A percentile compares a stretch with the other conserved stretches of the same genome.
These are phyloP conservation scores for Emergomyces pasteurianus DNA, from an alignment of 2,329 filamentous ascomycete species.

Conservation along the genomic window DNA sequence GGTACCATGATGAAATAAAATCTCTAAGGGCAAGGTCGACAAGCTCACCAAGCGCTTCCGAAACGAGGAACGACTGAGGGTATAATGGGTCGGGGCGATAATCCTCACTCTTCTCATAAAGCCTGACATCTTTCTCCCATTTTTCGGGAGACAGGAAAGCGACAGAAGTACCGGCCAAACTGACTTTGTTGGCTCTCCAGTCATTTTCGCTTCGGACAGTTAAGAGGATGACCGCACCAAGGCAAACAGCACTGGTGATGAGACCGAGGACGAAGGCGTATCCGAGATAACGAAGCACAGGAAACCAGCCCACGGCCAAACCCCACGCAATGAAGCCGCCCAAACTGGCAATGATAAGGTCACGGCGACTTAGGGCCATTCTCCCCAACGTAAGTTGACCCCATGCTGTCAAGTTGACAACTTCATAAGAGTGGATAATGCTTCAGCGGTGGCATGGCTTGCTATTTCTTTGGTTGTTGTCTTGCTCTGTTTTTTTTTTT, in stretches of 20 bases:
- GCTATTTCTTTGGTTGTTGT: not conserved
- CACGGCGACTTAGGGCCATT: conserved; percentile 36
- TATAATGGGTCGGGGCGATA: conserved; percentile 63
- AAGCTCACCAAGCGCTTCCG: conserved; percentile 65
- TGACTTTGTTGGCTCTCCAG: conserved; percentile 33
- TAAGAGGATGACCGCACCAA: conserved; percentile 49
- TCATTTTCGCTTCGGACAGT: conserved; percentile 37
- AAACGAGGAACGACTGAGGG: conserved; percentile 63
- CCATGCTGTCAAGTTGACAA: conserved; percentile 9
- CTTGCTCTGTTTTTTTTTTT: not conserved
- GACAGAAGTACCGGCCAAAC: conserved; percentile 17
- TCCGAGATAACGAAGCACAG: conserved; percentile 68
- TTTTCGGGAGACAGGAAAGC: conserved; percentile 50
- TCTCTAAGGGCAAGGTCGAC: conserved; percentile 67
- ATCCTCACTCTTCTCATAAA: conserved; percentile 51
- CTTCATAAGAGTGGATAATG: conserved; percentile 1
- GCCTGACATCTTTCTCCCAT: conserved; percentile 61
- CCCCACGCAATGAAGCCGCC: conserved; percentile 67
- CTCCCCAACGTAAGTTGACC: conserved; percentile 30
- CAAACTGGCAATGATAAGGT: conserved; percentile 31
- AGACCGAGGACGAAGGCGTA: conserved; percentile 69
- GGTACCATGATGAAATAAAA: conserved; percentile 83
- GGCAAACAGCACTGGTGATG: conserved; percentile 40
- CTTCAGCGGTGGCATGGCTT: not conserved
- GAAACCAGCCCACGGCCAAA: conserved; percentile 70